Base-by-base conservation (phyloP, 140 eudicot genomes). In the Senecio squalidus region DNA sequence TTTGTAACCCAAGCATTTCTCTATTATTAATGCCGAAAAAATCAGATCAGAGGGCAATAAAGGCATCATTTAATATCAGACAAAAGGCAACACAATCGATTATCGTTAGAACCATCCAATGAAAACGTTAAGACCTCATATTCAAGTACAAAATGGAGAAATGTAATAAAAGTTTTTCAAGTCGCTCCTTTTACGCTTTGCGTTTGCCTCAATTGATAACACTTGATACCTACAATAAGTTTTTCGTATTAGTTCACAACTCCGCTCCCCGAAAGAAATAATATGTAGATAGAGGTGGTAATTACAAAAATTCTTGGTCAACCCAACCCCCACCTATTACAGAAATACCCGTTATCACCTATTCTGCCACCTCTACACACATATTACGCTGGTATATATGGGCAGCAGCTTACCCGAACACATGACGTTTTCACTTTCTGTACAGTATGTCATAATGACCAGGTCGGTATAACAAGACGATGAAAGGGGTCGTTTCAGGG, bases 381-480 rank as follows among this genome's bases (percentile, higher is more conserved):
- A n/a, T n/a, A n/a, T n/a, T n/a, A n/a, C n/a, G 14, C 1, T 30
- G 47, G 28, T 50, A 73, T 58, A 18, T 52, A 24, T 55, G 31
- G 10, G 36, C 22, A 41, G 45, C 44, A 39, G 46, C 68, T 69
- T 53, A 65, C 78, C 55, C 0, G 36, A 60, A 55, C 63, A 24
- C 22, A 25, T 46, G 26, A 64, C 58, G 16, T 11, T 45, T 30
- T 78, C 76, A 80, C 74, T 83, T 86, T 20, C 73, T 76, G 79
- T 91, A 91, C 58, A 91, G 80, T 64, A 86, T 90, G 80, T 90
- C 98, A 67, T 86, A 90, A 55, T 90, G 98, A 54, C 98, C 95
- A 0, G 98, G 98, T 54, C 98, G 83, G 70, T 90, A 90, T 9
- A 90, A 77, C 88, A 90, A 71, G 56, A 79, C 69, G 9, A 90